phyloP scores from a whole-genome alignment of 2,329 filamentous ascomycete genomes.

The Beauveria varroae region DNA sequence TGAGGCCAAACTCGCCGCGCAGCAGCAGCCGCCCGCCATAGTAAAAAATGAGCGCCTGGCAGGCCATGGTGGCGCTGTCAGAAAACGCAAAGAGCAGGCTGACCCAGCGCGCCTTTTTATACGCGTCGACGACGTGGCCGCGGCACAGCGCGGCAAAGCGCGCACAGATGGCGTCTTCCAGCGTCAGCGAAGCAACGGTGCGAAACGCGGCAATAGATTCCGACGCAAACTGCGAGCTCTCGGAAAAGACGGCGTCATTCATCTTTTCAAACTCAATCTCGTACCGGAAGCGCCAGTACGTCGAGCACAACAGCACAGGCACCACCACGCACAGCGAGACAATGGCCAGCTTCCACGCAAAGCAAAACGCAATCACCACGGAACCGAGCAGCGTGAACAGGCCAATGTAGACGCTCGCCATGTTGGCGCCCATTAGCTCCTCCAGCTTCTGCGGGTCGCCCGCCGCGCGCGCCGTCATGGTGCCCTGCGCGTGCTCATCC shows the following conservation, averaged over 20 bases:
- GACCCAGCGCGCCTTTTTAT: constrained; percentile 52
- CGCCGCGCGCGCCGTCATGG: constrained; percentile 48
- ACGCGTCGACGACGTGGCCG: constrained; percentile 52
- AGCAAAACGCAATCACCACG: constrained; percentile 59
- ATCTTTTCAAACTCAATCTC: constrained; percentile 63
- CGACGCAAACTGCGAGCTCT: constrained; percentile 66
- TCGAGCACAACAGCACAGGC: constrained; percentile 39
- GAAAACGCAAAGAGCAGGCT: constrained; percentile 62
- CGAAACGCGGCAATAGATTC: constrained; percentile 68
- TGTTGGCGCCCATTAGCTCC: constrained; percentile 58
- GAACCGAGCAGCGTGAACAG: constrained; percentile 59
- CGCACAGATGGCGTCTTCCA: constrained; percentile 57
- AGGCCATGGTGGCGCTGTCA: constrained; percentile 56
- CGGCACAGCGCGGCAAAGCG: constrained; percentile 54
- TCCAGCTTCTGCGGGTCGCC: constrained; percentile 53
- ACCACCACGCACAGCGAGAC: constrained; percentile 56
- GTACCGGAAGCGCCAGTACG: constrained; percentile 46
- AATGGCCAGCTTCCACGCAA: constrained; percentile 70
- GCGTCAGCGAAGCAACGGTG: constrained; percentile 62
- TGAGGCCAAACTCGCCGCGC: constrained; percentile 37
- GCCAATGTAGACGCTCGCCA: constrained; percentile 55
- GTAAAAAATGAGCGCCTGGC: constrained; percentile 59
- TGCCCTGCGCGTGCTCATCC: constrained; percentile 52
- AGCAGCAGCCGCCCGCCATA: constrained; percentile 56
- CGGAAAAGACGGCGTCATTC: constrained; percentile 59